Percentiles rank a stretch among this genome's conserved stretches.
Conservation (phyloP, 305 asterid genomes). For the Solanum aculeatissimum region DNA sequence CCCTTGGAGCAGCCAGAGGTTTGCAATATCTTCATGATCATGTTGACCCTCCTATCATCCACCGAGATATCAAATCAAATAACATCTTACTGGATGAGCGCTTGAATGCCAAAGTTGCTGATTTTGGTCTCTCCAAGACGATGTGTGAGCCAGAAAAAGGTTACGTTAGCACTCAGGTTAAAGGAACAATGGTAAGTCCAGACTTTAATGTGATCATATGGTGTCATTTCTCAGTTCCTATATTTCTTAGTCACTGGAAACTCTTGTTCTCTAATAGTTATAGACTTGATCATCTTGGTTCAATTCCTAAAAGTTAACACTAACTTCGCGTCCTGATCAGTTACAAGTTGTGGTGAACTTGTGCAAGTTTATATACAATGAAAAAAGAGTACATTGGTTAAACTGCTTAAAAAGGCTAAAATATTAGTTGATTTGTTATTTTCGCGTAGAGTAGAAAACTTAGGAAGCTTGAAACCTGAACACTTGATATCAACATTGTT, state of each 20-base stretch:
- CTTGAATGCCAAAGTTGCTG: conserved; percentile 52
- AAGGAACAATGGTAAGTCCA: conserved; percentile 53
- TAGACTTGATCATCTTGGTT: not conserved
- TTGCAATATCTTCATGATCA: conserved; percentile 54
- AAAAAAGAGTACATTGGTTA: not conserved
- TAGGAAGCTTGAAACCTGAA: not conserved
- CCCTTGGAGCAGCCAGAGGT: conserved; percentile 53
- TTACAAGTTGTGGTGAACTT: not conserved
- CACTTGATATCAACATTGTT: not conserved
- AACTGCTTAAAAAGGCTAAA: not conserved
- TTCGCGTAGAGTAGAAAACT: not conserved
- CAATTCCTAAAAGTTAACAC: not conserved
- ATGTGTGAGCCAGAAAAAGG: conserved; percentile 28
- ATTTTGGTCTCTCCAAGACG: conserved; percentile 58
- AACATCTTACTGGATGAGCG: conserved; percentile 47
- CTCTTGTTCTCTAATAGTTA: not conserved
- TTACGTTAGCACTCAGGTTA: conserved; percentile 54
- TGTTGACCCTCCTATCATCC: conserved; percentile 58
- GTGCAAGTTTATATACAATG: not conserved
- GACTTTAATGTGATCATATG: not conserved
- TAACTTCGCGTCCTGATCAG: not conserved
- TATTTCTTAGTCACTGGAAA: not conserved
- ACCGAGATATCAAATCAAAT: conserved; percentile 53
- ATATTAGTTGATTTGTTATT: not conserved
- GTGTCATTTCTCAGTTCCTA: not conserved